These are phyloP conservation scores for Cercospora citrullina DNA, from an alignment of 2,329 filamentous ascomycete species.

Conservation along the genomic window DNA sequence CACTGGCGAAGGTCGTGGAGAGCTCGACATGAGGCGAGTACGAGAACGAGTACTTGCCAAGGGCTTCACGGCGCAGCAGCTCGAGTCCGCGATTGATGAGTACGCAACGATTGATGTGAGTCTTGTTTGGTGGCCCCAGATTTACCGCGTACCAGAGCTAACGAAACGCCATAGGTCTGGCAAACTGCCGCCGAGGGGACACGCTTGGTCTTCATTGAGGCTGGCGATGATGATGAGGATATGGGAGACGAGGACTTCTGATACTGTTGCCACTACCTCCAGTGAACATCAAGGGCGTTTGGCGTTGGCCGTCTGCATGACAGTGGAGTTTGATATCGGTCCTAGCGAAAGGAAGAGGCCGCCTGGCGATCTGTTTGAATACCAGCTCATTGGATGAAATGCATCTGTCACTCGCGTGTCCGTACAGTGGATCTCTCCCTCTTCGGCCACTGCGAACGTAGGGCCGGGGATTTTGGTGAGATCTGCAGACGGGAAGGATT, in stretches of 20 bases:
- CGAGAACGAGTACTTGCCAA: constrained; percentile 90
- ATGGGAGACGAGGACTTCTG: constrained; percentile 39
- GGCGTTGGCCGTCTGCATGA: constrained; percentile 18
- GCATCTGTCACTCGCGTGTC: constrained; percentile 12
- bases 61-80: constrained; percentile 94
- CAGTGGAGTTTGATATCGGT: constrained; percentile 5
- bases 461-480: constrained; percentile 1
- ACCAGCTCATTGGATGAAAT: constrained; percentile 16
- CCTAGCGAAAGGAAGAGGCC: constrained; percentile 27
- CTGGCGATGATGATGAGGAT: constrained; percentile 47
- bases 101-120: constrained; percentile 88
- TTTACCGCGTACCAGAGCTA: constrained; percentile 30
- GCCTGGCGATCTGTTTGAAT: constrained; percentile 16
- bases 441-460: constrained; percentile 18
- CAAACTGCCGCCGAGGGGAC: constrained; percentile 57
- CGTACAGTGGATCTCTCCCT: neutral
- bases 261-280: constrained; percentile 17
- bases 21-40: constrained; percentile 84
- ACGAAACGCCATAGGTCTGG: constrained; percentile 49
- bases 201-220: constrained; percentile 56
- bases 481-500: constrained; percentile 5
- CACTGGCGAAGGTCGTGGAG: constrained; percentile 72
- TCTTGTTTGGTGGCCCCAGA: constrained; percentile 33
- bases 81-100: constrained; percentile 81
- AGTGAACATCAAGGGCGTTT: constrained; percentile 11